Evolutionary conservation across 1,284 basidiomycete species (phyloP).

Genomic region (Rhodofomes roseus): DNA sequence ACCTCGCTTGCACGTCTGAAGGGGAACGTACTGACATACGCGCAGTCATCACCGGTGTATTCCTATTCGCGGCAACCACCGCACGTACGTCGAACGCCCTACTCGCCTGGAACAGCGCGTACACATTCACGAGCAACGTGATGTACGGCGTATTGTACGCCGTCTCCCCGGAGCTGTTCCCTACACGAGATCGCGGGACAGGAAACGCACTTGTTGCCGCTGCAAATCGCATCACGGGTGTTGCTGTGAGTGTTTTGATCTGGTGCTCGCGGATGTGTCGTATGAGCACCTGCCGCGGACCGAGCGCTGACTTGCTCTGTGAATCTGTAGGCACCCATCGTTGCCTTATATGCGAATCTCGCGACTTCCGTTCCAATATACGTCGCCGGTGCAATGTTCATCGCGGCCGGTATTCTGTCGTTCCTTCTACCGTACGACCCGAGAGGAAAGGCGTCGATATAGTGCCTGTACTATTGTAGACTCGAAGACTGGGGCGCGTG

Average conservation of each 20-base stretch:
- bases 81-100: conserved; percentile 58
- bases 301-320: not conserved
- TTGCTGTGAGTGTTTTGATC: conserved; percentile 39
- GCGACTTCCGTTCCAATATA: conserved; percentile 67
- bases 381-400: conserved; percentile 62
- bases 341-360: conserved; percentile 60
- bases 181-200: conserved; percentile 68
- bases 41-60: conserved; percentile 60
- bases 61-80: conserved; percentile 67
- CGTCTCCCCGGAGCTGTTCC: conserved; percentile 65
- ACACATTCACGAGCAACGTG: conserved; percentile 60
- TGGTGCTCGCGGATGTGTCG: not conserved
- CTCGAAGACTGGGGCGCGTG: too few species aligned
- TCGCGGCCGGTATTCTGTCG: conserved; percentile 56
- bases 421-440: conserved; percentile 70
- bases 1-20: not conserved
- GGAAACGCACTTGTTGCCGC: conserved; percentile 65
- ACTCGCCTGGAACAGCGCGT: conserved; percentile 73
- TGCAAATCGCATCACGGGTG: conserved; percentile 59
- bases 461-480: not conserved
- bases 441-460: conserved; percentile 60
- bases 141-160: conserved; percentile 77
- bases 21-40: not conserved
- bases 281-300: not conserved
- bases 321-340: conserved; percentile 61